Evolutionary conservation across 176 grass and related monocot genomes (phyloP), one percentile per base, ranked within the genome.

Genomic region (Hsuehochloa calcarea): DNA sequence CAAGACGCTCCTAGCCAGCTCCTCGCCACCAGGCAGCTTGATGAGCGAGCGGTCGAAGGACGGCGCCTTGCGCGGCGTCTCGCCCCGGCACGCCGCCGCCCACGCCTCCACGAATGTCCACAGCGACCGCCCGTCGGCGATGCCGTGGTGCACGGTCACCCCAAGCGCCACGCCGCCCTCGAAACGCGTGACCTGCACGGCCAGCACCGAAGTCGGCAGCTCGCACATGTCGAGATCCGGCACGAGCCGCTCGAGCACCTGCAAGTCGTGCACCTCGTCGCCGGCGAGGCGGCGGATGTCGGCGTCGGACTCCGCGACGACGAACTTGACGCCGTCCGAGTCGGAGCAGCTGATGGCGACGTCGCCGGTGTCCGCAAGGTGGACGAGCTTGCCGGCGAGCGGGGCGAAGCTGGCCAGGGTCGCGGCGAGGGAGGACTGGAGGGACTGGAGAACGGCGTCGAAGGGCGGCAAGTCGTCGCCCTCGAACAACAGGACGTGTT

Each of bases 131-230:
- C 82, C 82, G 35, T 85, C 82, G 1, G 50, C 60, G 49, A 85
- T 69, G 10, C 13, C 75, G 82, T 85, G 87, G 38, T 89, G 87
- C 39, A 68, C 10, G 0, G 68, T 85, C 27, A 89, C 6, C 0
- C 82, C 76, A 49, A 89, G 0, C 0, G 87, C 80, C 44, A 84
- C 11, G 14, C 82, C 76, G 43, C 31, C 71, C 12, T 5, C 23
- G 29, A 90, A 35, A 1, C 77, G 78, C 41, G 79, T 94, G 54
- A 66, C 88, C 73, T 94, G 90, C 85, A 90, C 72, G 4, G 90
- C 87, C 51, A 88, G 80, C n/a, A 90, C 26, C 26, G 87, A 17
- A 19, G 82, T 62, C 5, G 93, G 93, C 27, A 94, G 52, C 68
- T 63, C 10, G 25, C n/a, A 8, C 86, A 84, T 84, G 41, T 84